These are phyloP conservation scores for Penicillium nordicum DNA, from an alignment of 2,329 filamentous ascomycete genomes.

Conservation along the genomic window DNA sequence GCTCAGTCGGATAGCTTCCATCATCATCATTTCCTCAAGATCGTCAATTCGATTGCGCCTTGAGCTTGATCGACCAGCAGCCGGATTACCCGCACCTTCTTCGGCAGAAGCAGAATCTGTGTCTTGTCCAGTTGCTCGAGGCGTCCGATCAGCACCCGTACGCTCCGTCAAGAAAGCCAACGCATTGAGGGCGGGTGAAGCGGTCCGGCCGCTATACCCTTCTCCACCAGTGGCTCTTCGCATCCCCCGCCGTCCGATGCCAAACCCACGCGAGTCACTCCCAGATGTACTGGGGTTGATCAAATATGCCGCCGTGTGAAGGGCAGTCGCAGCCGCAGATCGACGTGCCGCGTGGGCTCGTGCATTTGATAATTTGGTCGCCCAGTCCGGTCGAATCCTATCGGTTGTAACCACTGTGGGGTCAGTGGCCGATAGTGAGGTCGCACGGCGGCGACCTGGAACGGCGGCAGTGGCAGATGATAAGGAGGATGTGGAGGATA, in stretches of 20 bases:
- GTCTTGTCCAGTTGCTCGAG: conserved; percentile 33
- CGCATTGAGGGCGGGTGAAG: conserved; percentile 44
- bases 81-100: conserved; percentile 33
- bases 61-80: conserved; percentile 50
- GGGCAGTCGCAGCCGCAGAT: conserved; percentile 85
- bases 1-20: conserved; percentile 88
- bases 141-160: conserved; percentile 30
- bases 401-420: conserved; percentile 90
- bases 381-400: conserved; percentile 89
- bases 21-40: conserved; percentile 97
- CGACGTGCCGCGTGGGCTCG: conserved; percentile 79
- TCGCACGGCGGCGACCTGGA: conserved; percentile 55
- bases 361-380: conserved; percentile 79
- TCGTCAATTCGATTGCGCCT: conserved; percentile 71
- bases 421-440: conserved; percentile 74
- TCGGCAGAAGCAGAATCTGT: conserved; percentile 37
- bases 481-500: conserved; percentile 82
- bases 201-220: conserved; percentile 32
- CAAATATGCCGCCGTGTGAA: conserved; percentile 92
- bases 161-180: conserved; percentile 49
- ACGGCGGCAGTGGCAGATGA: conserved; percentile 52
- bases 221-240: conserved; percentile 39
- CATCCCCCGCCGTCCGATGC: conserved; percentile 54
- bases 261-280: conserved; percentile 51
- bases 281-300: conserved; percentile 57